Base-by-base conservation (phyloP, 768 basidiomycete genomes). In the Tulasnella sp. region DNA sequence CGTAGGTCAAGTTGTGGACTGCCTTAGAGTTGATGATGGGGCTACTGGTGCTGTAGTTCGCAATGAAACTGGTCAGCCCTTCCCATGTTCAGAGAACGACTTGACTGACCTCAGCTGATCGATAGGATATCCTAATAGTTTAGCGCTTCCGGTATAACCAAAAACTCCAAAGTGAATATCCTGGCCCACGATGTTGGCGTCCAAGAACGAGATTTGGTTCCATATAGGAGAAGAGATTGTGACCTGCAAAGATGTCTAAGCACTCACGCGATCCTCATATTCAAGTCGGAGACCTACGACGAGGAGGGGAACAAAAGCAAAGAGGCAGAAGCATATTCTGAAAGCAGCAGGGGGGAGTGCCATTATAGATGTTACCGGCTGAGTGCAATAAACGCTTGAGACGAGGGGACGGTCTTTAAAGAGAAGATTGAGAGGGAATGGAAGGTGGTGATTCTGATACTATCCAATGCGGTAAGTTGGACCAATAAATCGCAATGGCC, bases 221-320 rank as follows among this genome's bases (percentile, higher is more conserved):
- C 88, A 91, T 65, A 82, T 86, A 49, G 88, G 87, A 51, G 78
- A 71, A 15, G 85, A 84, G 21, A 89, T 80, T 27, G 81, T 87
- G 2, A 80, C 84, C 83, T 85, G 65, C 19, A 10, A 65, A 21
- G 52, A 58, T 43, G 23, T 19, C 19, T 38, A 30, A 44, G 42
- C 10, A 52, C 11, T 54, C 52, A 47, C 32, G 55, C 56, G 51
- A 58, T 34, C 10, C 30, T 60, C 24, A 26, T 23, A 34, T 50
- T 58, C 56, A 52, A 24, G 30, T 11, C 23, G 17, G 43, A 50
- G 52, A 75, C 81, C 34, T 71, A 86, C 86, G 65, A 86, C 80
- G 64, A 85, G 72, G 43, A 89, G 80, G 24, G 87, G 75, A 5
- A 81, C 78, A 69, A 80, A 81, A 0, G 86, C 88, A 10, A 79